These are phyloP conservation scores for Kodamaea kaohsiungensis DNA, from an alignment of 805 yeast genomes.

Conservation along the genomic window DNA sequence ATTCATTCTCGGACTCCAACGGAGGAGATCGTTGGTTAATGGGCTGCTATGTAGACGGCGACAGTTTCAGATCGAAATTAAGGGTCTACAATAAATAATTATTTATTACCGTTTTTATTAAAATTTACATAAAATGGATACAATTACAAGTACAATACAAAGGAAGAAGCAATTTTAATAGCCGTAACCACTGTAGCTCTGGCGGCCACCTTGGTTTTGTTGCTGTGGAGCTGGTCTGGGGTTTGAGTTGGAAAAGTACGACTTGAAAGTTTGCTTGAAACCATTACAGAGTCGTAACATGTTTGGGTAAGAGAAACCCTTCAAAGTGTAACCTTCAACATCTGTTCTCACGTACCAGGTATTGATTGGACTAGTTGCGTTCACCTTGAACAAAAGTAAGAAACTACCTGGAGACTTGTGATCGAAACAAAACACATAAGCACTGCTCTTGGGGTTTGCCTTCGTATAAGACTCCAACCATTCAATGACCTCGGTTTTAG, in stretches of 20 bases:
- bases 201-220: constrained; percentile 8
- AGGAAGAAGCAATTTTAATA: constrained; percentile 14
- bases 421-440: constrained; percentile 88
- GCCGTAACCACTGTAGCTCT: constrained; percentile 25
- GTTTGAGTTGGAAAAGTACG: constrained; percentile 25
- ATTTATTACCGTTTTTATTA: constrained; percentile 1
- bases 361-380: constrained; percentile 62
- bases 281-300: constrained; percentile 90
- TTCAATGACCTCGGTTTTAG: constrained; percentile 74
- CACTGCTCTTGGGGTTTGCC: constrained; percentile 88
- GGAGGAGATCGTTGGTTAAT: constrained; percentile 66
- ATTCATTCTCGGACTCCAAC: constrained; percentile 40
- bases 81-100: constrained; percentile 25
- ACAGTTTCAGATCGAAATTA: constrained; percentile 63
- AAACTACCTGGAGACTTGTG: constrained; percentile 95
- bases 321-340: constrained; percentile 81
- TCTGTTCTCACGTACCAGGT: constrained; percentile 92
- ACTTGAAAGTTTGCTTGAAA: constrained; percentile 68
- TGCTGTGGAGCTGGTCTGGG: constrained; percentile 14
- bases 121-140: background rate
- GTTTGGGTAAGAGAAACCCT: constrained; percentile 83
- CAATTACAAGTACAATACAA: constrained; percentile 7
- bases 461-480: constrained; percentile 88
- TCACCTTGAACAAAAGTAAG: constrained; percentile 80
- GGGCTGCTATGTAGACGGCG: constrained; percentile 76